Evolutionary conservation across 2,329 filamentous ascomycete species (phyloP), one percentile per base, ranked within the genome.

Genomic region (Intubia oerlemansii): DNA sequence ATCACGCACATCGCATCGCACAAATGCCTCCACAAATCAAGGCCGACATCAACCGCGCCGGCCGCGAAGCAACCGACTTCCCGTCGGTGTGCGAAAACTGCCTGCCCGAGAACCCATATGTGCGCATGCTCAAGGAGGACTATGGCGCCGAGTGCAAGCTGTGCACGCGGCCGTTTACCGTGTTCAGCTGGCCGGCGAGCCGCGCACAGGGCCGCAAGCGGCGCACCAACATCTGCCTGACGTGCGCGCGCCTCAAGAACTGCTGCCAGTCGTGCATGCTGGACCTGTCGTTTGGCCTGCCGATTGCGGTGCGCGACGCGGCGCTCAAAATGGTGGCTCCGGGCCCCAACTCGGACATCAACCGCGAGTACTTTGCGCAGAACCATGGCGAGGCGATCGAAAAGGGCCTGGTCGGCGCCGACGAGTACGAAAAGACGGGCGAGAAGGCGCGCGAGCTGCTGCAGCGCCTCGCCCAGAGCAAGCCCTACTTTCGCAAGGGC

Each of bases 261-360:
- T 95, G 88, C 57, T 98, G 88, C 46, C 88, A 98, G 57, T 85
- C 76, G 54, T 98, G 88, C 58, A 95, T 95, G 81, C 73, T 98
- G 30, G 88, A 98, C 61, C 57, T 98, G 34, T 85, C 80, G 10
- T 98, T 95, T 45, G 90, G 88, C 15, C 60, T 98, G 17, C 88
- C 88, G 9, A 91, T 98, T 44, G 78, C 84, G 10, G 79, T 98
- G 33, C 72, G 88, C 45, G 88, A 98, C 57, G 88, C 88, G 4
- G 88, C 90, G 5, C 61, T 98, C 37, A 95, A 95, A 58, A 92
- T 98, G 77, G 79, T 95, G 24, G 84, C 85, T 1, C 84, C 88
- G 0, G 88, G 88, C 0, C 88, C 88, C 1, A 68, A 81, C 37
- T 91, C 80, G 47, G 76, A 79, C 31, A 80, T 98, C 50, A 98